These are phyloP conservation scores for Sporothrix euskadiensis DNA, from an alignment of 2,329 filamentous ascomycete species.

Conservation along the genomic window DNA sequence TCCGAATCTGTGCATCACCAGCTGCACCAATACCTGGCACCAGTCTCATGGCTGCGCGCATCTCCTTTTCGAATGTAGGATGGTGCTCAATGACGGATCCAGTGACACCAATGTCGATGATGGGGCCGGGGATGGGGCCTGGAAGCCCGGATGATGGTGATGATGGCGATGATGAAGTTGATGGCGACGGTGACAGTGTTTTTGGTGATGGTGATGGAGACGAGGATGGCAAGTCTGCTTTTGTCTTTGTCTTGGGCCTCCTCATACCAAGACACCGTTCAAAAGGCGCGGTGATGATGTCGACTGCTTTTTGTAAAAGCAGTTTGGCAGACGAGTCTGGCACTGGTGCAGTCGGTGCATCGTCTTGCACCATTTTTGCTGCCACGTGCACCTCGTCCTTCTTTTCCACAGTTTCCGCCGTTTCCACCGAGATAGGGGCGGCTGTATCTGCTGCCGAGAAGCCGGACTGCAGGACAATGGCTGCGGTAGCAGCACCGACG, in stretches of 20 bases:
- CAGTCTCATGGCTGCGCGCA: constrained; percentile 75
- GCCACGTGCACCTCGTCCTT: not conserved
- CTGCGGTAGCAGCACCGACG: constrained; percentile 84
- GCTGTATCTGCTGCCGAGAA: constrained; percentile 42
- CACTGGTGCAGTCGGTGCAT: not conserved
- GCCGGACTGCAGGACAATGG: constrained; percentile 76
- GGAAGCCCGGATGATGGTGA: not conserved
- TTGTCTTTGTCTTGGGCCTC: not conserved
- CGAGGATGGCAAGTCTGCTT: not conserved
- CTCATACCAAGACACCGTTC: not conserved
- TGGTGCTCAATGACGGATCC: constrained; percentile 94
- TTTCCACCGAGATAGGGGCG: not conserved
- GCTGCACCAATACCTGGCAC: constrained; percentile 72
- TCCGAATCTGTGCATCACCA: constrained; percentile 81
- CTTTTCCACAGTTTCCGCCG: not conserved
- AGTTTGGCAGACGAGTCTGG: not conserved
- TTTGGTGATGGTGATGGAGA: not conserved
- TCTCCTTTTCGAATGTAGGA: constrained; percentile 83
- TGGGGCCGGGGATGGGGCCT: not conserved
- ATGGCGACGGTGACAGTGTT: not conserved
- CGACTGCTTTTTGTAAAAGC: not conserved
- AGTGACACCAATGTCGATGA: constrained; percentile 83
- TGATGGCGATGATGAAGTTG: not conserved
- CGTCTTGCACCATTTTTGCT: not conserved
- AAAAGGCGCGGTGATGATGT: not conserved